Conservation (phyloP, 345 rosid genomes). For the Passiflora organensis region DNA sequence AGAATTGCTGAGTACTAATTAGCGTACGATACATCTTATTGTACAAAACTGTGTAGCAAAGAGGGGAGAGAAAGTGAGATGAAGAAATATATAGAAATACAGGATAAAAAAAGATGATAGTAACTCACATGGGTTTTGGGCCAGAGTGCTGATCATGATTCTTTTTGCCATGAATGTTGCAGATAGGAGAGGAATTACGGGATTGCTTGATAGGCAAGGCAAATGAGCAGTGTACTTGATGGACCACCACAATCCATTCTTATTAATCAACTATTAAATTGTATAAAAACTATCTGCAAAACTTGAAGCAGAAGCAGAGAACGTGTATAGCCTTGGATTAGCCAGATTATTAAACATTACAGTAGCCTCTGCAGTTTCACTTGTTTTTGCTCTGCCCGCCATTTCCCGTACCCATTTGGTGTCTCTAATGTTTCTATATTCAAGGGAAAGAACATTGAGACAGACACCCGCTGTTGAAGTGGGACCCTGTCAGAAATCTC, state of each 20-base stretch:
- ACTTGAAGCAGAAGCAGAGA: slow-evolving; percentile 9
- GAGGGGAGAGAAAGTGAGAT: no score
- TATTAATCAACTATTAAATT: not conserved
- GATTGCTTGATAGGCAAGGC: slow-evolving; percentile 87
- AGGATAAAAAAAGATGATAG: slow-evolving; percentile 6
- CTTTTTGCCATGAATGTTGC: slow-evolving; percentile 51
- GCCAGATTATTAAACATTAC: no score
- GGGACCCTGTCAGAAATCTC: slow-evolving; percentile 16
- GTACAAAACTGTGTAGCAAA: no score
- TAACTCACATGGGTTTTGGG: slow-evolving; percentile 60
- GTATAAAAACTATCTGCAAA: not conserved
- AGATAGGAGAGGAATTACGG: slow-evolving; percentile 28
- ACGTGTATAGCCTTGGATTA: not conserved
- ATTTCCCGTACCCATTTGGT: not conserved
- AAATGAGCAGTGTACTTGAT: slow-evolving; percentile 77
- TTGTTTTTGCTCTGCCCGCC: not conserved
- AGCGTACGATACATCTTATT: no score
- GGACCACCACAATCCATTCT: slow-evolving; percentile 65
- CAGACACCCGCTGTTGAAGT: not conserved
- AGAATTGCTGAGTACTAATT: no score
- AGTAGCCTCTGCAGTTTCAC: no score
- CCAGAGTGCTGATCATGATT: slow-evolving; percentile 57
- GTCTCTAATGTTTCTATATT: not conserved
- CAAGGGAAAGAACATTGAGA: not conserved
- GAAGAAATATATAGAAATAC: slow-evolving; percentile 4